Conservation (phyloP, 1,139 yeast genomes). For the Zhuliangozyma blackwelliae region DNA sequence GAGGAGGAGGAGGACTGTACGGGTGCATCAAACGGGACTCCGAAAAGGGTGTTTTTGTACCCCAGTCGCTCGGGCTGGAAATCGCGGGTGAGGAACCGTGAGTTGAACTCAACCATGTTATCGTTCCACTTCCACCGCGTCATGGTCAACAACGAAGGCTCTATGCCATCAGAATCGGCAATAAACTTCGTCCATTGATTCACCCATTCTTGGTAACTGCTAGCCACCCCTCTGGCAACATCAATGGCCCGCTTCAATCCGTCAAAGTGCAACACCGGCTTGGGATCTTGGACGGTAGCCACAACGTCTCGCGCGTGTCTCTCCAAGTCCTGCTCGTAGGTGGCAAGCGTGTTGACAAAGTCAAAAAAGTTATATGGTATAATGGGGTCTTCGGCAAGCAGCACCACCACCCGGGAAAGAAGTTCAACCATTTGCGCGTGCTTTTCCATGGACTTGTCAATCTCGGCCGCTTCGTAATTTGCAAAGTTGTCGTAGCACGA, state of each 20-base stretch:
- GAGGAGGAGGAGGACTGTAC: constrained; percentile 14
- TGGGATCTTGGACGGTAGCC: constrained; percentile 5
- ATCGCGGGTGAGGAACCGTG: constrained; percentile 41
- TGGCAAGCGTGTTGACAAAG: constrained; percentile 43
- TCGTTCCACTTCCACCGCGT: constrained; percentile 81
- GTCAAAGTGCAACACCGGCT: constrained; percentile 28
- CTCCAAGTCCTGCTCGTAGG: constrained; percentile 46
- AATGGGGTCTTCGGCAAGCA: constrained; percentile 67
- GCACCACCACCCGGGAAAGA: constrained; percentile 49
- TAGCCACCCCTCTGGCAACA: constrained; percentile 19
- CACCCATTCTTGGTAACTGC: constrained; percentile 39
- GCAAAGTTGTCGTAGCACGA: constrained; percentile 68
- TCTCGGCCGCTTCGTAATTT: constrained; percentile 39
- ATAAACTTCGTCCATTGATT: constrained; percentile 51
- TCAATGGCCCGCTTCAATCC: constrained; percentile 22
- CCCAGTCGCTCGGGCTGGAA: constrained; percentile 59
- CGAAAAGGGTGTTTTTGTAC: constrained; percentile 65
- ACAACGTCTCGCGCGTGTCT: constrained; percentile 12
- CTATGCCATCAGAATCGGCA: constrained; percentile 38
- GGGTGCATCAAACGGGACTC: constrained; percentile 64
- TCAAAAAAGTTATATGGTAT: constrained; percentile 63
- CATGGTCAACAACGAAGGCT: constrained; percentile 66
- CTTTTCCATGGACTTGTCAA: constrained; percentile 55
- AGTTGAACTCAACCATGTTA: constrained; percentile 55
- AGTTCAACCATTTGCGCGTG: constrained; percentile 59